Evolutionary conservation across 345 rosid genomes (phyloP).

Genomic region (Bruguiera gymnorhiza): DNA sequence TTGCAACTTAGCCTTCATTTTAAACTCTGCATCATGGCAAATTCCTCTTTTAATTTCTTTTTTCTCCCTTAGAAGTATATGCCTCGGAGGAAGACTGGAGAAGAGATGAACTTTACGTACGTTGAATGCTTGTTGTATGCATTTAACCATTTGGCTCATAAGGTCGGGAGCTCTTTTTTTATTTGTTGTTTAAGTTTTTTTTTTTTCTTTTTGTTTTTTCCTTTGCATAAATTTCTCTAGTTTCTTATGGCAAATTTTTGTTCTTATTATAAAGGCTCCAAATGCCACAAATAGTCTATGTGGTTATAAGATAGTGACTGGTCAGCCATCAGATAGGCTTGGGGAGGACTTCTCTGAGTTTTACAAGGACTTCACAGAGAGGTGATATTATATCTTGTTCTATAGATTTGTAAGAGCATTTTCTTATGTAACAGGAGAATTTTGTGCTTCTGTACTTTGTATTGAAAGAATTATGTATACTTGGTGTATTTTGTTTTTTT

Average conservation of each 20-base stretch:
- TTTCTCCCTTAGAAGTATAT: conserved; percentile 60
- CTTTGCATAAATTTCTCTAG: neutral
- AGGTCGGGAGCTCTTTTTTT: conserved; percentile 43
- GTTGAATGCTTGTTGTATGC: conserved; percentile 90
- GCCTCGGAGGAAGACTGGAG: conserved; percentile 90
- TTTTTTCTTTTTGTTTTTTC: neutral
- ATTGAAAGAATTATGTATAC: neutral
- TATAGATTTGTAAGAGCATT: neutral
- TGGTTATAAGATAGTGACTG: conserved; percentile 95
- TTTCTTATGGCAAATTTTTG: conserved; percentile 21
- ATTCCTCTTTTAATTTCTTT: conserved; percentile 16
- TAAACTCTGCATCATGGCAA: neutral
- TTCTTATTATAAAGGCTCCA: conserved; percentile 61
- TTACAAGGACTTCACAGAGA: conserved; percentile 82
- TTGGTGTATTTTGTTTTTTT: neutral
- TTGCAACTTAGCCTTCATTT: neutral
- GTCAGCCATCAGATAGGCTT: conserved; percentile 95
- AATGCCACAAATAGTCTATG: conserved; percentile 95
- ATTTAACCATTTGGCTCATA: conserved; percentile 88
- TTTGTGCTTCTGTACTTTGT: neutral
- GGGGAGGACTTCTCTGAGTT: conserved; percentile 95
- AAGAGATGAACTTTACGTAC: conserved; percentile 91
- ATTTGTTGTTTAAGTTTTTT: neutral
- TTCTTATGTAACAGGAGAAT: neutral
- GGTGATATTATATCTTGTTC: conserved; percentile 32